These are phyloP conservation scores for Aaosphaeria arxii DNA, from an alignment of 2,329 filamentous ascomycete genomes.

Conservation along the genomic window DNA sequence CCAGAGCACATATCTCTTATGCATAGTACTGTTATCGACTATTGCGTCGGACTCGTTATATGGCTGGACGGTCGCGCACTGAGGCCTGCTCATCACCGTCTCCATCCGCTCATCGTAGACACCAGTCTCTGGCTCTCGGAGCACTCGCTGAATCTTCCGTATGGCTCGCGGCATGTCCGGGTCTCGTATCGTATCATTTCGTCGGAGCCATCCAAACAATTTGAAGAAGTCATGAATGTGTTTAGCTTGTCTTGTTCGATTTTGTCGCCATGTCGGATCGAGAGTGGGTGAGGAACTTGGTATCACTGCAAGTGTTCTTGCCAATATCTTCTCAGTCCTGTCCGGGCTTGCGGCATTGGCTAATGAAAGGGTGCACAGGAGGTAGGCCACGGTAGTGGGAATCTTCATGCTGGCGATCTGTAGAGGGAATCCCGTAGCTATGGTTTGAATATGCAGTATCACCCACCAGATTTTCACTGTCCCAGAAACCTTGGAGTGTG, in stretches of 20 bases:
- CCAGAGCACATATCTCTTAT: constrained; percentile 25
- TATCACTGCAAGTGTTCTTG: constrained; percentile 14
- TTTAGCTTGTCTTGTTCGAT: constrained; percentile 17
- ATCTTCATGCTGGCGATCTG: constrained; percentile 11
- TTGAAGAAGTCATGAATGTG: constrained; percentile 29
- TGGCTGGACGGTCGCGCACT: constrained; percentile 20
- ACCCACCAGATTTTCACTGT: constrained; percentile 4
- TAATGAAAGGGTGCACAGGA: constrained; percentile 1
- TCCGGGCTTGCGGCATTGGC: background rate
- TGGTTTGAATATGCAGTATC: background rate
- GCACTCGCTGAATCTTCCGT: constrained; percentile 22
- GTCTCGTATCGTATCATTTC: constrained; percentile 18
- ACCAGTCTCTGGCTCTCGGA: constrained; percentile 23
- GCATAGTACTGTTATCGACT: constrained; percentile 1
- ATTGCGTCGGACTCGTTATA: constrained; percentile 20
- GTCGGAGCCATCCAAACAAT: constrained; percentile 24
- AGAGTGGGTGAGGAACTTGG: constrained; percentile 14
- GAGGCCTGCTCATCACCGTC: constrained; percentile 19
- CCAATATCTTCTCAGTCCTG: constrained; percentile 1
- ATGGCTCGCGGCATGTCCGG: constrained; percentile 21
- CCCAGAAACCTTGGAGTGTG: background rate
- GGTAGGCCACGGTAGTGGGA: background rate
- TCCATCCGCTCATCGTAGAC: constrained; percentile 23
- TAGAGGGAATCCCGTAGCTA: background rate
- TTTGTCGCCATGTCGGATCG: constrained; percentile 8